Base-by-base conservation (phyloP, 1,284 basidiomycete species). In the Chalciporus piperatoides region DNA sequence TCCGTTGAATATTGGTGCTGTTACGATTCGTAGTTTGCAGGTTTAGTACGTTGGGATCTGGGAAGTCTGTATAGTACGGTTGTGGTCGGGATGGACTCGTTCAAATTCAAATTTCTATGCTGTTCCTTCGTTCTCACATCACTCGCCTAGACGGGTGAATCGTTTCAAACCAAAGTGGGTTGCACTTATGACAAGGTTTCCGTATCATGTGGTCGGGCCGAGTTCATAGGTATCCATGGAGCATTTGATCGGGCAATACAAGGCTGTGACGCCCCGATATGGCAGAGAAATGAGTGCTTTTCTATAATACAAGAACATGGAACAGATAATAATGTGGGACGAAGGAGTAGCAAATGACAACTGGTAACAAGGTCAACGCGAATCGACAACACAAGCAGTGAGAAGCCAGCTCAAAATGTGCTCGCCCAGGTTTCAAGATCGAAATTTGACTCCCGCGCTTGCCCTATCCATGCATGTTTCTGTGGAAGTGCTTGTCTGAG, bases 381-480 rank as follows among this genome's bases (percentile, higher is more conserved):
- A 40, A 53, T 41, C 41, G 43, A 52, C 40, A 38, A 53, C 37
- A 17, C 21, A 54, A 56, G 46, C 41, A 57, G 25, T 47, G 41
- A 57, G 55, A 49, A 61, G 44, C 54, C 53, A 44, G 56, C 51
- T 68, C 63, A 84, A 65, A 84, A 77, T 24, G 78, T 81, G 61
- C 68, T 78, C 30, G 83, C 80, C 83, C 83, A 85, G 39, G 73
- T 75, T 61, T 81, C 76, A 46, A 85, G 71, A 63, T 85, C 81
- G 49, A 85, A 68, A 19, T 68, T 71, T 27, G 77, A 75, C 37
- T 59, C 65, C 56, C 72, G 70, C 17, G 81, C 72, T 41, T 70
- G 68, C 44, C 73, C 68, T 63, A 85, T 75, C 83, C 83, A 85
- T 25, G 73, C 60, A 46, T 81, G 75, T 69, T 78, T 77, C 82